Evolutionary conservation across 1,284 basidiomycete species (phyloP), one percentile per base, ranked within the genome.

Genomic region (Apiotrichum porosum): DNA sequence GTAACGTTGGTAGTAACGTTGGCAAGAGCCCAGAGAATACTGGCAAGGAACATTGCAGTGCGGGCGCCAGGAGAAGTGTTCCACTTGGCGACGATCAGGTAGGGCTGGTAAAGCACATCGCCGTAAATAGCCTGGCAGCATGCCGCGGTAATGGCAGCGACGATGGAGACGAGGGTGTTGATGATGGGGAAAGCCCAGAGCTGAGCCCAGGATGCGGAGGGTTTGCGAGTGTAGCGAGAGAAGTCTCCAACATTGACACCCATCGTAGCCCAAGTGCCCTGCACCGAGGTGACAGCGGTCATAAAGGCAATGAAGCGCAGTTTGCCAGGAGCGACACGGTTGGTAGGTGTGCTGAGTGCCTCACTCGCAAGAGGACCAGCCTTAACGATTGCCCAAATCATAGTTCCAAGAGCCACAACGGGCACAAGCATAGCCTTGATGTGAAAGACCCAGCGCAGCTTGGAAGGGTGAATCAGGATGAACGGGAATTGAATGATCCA

Each of bases 1-100:
- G 67, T 74, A 52, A 87, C 83, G 64, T 87, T 88, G 42, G 83
- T 83, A 19, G 84, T 85, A 40, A 86, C 74, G 15, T 82, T 83
- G 15, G 83, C 80, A 24, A 88, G 68, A 9, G 79, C 75, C 69
- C 86, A 88, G 21, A 78, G 76, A 63, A 85, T 80, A 0, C 83
- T 76, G 0, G 81, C 81, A 62, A 89, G 86, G 76, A 89, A 89
- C 33, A 83, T 81, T 0, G 84, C 86, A 0, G 85, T 81, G 32
- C 86, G 81, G 4, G 66, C 66, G 21, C 65, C 65, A 6, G 57
- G 47, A 12, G 62, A 62, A 62, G 85, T 85, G 57, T 84, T 81
- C 82, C 83, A 85, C 39, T 75, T 76, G 80, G 85, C 51, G 24
- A 69, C 57, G 44, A 73, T 62, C 45, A 68, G 66, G 53, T 71